Evolutionary conservation across 1,139 yeast genomes (phyloP).

Genomic region (Kurtzmaniella quercitrusa): DNA sequence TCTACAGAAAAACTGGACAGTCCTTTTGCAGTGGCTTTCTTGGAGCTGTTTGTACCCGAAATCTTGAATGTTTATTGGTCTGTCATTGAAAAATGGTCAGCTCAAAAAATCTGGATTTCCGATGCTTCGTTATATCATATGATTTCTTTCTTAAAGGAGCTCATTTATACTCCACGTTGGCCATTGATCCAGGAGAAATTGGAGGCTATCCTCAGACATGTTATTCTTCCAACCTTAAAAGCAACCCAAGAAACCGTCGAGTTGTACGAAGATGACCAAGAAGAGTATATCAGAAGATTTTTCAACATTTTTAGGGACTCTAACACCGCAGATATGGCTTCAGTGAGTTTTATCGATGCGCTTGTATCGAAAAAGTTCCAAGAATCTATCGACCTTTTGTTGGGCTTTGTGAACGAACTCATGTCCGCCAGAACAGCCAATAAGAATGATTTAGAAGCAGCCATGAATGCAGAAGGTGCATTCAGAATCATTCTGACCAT

Average conservation of each 20-base stretch:
- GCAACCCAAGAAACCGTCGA: constrained; percentile 55
- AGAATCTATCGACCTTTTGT: constrained; percentile 36
- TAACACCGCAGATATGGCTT: constrained; percentile 76
- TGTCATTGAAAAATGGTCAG: constrained; percentile 57
- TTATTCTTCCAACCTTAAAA: constrained; percentile 61
- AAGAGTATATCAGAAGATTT: constrained; percentile 66
- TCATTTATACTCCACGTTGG: constrained; percentile 55
- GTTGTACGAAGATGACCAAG: constrained; percentile 68
- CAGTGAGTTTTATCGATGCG: constrained; percentile 66
- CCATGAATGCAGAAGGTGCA: constrained; percentile 49
- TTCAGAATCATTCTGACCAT: constrained; percentile 46
- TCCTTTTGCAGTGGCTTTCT: constrained; percentile 45
- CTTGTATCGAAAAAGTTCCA: constrained; percentile 46
- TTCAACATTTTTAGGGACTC: constrained; percentile 70
- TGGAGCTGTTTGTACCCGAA: constrained; percentile 55
- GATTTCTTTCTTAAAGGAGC: constrained; percentile 61
- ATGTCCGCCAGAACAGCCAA: constrained; percentile 41
- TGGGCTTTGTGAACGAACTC: constrained; percentile 48
- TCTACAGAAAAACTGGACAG: constrained; percentile 32
- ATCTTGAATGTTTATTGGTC: constrained; percentile 57
- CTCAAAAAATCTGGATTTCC: constrained; percentile 54
- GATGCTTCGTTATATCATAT: constrained; percentile 59
- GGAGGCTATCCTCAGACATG: constrained; percentile 54
- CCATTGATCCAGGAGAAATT: constrained; percentile 50
- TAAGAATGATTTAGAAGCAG: constrained; percentile 25